A percentile compares a stretch with the other conserved stretches of the same genome.
Evolutionary conservation across 1,284 basidiomycete genomes (phyloP).

Genomic region (Thecaphora thlaspeos): DNA sequence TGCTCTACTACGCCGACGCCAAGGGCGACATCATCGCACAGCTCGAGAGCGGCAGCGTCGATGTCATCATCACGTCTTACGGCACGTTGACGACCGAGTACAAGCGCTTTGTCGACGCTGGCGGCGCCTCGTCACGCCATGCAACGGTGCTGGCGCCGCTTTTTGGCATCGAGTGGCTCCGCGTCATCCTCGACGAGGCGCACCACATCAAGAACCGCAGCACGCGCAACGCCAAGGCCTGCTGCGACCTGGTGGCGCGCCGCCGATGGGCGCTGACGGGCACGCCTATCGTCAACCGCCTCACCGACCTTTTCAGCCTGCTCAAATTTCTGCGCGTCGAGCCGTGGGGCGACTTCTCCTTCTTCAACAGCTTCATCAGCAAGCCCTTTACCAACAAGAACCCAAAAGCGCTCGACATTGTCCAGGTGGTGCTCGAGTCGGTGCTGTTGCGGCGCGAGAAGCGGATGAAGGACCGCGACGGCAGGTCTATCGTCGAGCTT

Average conservation of each 20-base stretch:
- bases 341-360: slow-evolving; percentile 68
- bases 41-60: slow-evolving; percentile 62
- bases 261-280: slow-evolving; percentile 90
- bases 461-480: slow-evolving; percentile 80
- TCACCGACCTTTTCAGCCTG: slow-evolving; percentile 77
- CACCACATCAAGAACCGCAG: slow-evolving; percentile 90
- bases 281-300: slow-evolving; percentile 87
- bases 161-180: slow-evolving; percentile 51
- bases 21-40: slow-evolving; percentile 70
- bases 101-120: slow-evolving; percentile 33
- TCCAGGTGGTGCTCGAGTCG: slow-evolving; percentile 51
- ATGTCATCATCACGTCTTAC: slow-evolving; percentile 86
- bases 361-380: slow-evolving; percentile 55
- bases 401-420: slow-evolving; percentile 52
- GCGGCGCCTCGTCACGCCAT: slow-evolving; percentile 22
- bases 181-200: slow-evolving; percentile 71
- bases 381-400: slow-evolving; percentile 53
- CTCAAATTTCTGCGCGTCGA: slow-evolving; percentile 74
- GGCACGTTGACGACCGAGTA: slow-evolving; percentile 61
- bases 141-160: slow-evolving; percentile 27
- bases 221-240: slow-evolving; percentile 86
- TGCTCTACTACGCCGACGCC: slow-evolving; percentile 74
- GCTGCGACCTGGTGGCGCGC: slow-evolving; percentile 76
- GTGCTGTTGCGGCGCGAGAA: slow-evolving; percentile 85
- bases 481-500: slow-evolving; percentile 82